Evolutionary conservation across 2,329 filamentous ascomycete species (phyloP), one percentile per base, ranked within the genome.

Genomic region (Aspergillus hortae): DNA sequence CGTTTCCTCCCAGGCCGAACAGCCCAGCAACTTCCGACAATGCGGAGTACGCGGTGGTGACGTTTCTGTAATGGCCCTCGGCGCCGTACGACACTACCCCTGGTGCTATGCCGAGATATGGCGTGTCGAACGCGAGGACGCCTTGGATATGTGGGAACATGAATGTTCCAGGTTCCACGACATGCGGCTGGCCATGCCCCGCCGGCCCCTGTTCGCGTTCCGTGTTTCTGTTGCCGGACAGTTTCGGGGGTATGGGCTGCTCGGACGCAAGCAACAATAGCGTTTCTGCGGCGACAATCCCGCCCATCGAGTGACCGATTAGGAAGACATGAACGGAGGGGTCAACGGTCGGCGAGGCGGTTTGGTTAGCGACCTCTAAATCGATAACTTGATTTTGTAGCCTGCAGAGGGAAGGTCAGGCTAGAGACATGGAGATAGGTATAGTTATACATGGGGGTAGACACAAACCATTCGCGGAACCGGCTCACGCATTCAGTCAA

Each of bases 121-220:
- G 94, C 1, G 94, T 99, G 73, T 97, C 92, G 68, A 96, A 96
- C 46, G 92, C 90, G 44, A 97, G 81, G 23, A 97, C 83, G 59
- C 89, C 92, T 71, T 92, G 88, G 58, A 97, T 85, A 70, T 91
- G 92, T 1, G 92, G 92, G 68, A 97, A 97, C 87, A 96, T 92
- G 68, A 95, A 84, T 11, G 64, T 64, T 15, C 60, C 62, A 3
- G 64, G 70, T 36, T 67, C 66, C 38, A 67, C 56, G 12, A 62
- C 30, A 27, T 51, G 61, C 11, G 57, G 17, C 47, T 48, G 7
- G 55, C 55, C 12, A 6, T 38, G 10, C 2, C 14, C 35, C 7
- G 35, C 7, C 6, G 35, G 6, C 6, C 6, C 35, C 6, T 30
- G 27, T 30, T 10, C 27, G 27, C 7, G 7, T 30, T 9, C 12